These are phyloP conservation scores for Phytophthora foliorum DNA, from an alignment of 352 stramenopile genomes.

Conservation along the genomic window DNA sequence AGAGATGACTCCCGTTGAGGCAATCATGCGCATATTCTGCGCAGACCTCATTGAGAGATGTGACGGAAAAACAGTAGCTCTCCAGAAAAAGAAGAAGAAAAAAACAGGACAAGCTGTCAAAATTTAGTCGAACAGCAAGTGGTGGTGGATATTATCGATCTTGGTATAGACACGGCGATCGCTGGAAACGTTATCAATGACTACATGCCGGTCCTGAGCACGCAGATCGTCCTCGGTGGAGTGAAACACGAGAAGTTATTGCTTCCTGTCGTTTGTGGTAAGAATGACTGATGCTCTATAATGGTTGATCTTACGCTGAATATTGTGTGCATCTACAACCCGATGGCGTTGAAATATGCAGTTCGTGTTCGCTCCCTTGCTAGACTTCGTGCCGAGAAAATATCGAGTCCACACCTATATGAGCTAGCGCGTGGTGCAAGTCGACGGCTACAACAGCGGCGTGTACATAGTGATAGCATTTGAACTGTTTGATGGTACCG, in stretches of 20 bases:
- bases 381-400: neutral
- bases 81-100: neutral
- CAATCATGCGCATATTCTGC: neutral
- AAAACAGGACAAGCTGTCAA: neutral
- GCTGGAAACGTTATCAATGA: neutral
- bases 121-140: conserved; percentile 1
- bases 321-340: neutral
- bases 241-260: neutral
- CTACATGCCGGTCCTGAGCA: neutral
- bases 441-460: conserved; percentile 3
- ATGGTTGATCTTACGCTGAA: neutral
- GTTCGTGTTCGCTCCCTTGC: neutral
- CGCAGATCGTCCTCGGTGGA: neutral
- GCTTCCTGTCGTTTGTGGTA: neutral
- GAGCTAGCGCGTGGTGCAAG: neutral
- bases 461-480: neutral
- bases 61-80: neutral
- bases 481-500: neutral
- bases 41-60: conserved; percentile 6
- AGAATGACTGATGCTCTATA: neutral
- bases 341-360: neutral
- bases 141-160: conserved; percentile 8
- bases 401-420: neutral
- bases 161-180: neutral
- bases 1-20: neutral